Evolutionary conservation across 768 basidiomycete genomes (phyloP).

Genomic region (Kwoniella sp.): DNA sequence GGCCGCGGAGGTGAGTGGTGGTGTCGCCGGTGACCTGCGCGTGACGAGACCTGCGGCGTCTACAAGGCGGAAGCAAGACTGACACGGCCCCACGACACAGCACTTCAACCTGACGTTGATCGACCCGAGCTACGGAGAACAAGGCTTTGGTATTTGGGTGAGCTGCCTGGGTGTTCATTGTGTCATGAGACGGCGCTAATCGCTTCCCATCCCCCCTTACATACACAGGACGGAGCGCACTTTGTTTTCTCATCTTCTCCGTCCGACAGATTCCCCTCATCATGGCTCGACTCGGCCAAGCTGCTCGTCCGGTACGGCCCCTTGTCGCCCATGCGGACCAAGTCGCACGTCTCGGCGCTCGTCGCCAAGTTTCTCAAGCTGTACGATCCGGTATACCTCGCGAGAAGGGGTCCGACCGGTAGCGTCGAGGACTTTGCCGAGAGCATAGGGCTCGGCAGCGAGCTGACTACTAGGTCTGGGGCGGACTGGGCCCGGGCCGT

Average conservation of each 20-base stretch:
- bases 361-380: constrained; percentile 60
- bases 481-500: constrained; percentile 57
- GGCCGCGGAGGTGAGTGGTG: constrained; percentile 65
- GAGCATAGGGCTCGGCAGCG: constrained; percentile 28
- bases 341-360: constrained; percentile 42
- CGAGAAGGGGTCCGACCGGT: constrained; percentile 22
- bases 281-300: constrained; percentile 71
- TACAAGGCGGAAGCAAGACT: background rate
- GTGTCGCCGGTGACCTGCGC: background rate
- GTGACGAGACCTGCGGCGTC: background rate
- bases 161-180: no score
- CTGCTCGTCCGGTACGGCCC: constrained; percentile 74
- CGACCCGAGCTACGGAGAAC: constrained; percentile 31
- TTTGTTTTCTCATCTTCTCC: constrained; percentile 53
- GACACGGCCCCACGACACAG: no score
- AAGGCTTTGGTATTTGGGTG: constrained; percentile 39
- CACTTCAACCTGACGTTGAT: constrained; percentile 32
- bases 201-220: no score
- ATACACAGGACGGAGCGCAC: constrained; percentile 69
- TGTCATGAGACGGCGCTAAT: no score
- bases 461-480: constrained; percentile 56
- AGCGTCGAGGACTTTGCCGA: constrained; percentile 38
- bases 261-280: constrained; percentile 22
- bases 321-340: constrained; percentile 58
- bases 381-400: constrained; percentile 49